phyloP scores from a whole-genome alignment of 1,284 basidiomycete species.

The Anthracocystis walkeri region DNA sequence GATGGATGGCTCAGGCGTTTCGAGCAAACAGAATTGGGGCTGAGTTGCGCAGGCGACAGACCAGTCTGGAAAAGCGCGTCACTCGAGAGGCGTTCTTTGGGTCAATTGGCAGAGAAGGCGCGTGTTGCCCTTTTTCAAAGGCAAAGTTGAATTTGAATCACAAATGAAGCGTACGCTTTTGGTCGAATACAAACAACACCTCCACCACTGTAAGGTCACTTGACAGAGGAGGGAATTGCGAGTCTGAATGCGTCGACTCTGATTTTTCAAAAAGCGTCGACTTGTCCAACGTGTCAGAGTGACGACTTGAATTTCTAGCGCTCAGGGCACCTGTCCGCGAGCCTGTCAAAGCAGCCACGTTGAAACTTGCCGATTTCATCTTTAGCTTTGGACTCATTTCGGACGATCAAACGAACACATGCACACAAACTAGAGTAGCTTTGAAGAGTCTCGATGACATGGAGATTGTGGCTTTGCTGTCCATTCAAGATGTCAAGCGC shows the following conservation, averaged over 20 bases:
- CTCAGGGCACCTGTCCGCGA: background rate
- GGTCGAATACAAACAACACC: background rate
- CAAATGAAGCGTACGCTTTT: constrained; percentile 3
- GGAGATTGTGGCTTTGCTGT: no score
- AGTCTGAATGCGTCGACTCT: constrained; percentile 4
- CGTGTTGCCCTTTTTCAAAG: constrained; percentile 3
- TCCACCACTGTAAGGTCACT: background rate
- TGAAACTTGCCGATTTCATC: background rate
- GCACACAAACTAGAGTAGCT: no score
- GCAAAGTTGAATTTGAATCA: background rate
- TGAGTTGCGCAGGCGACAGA: constrained; percentile 1
- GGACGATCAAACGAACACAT: no score
- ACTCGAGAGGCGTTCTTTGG: background rate
- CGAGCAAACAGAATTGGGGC: background rate
- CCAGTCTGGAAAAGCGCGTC: constrained; percentile 1
- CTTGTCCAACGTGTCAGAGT: background rate
- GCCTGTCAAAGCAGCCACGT: background rate
- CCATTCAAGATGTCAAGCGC: background rate
- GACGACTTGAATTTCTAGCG: background rate
- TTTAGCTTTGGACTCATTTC: no score
- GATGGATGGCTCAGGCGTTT: constrained; percentile 3
- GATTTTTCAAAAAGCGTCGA: background rate
- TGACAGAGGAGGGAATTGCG: background rate
- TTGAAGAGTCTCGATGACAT: no score
- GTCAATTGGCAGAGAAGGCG: background rate